Evolutionary conservation across 2,329 filamentous ascomycete genomes (phyloP).

Genomic region (Coniosporium tulheliwenetii): DNA sequence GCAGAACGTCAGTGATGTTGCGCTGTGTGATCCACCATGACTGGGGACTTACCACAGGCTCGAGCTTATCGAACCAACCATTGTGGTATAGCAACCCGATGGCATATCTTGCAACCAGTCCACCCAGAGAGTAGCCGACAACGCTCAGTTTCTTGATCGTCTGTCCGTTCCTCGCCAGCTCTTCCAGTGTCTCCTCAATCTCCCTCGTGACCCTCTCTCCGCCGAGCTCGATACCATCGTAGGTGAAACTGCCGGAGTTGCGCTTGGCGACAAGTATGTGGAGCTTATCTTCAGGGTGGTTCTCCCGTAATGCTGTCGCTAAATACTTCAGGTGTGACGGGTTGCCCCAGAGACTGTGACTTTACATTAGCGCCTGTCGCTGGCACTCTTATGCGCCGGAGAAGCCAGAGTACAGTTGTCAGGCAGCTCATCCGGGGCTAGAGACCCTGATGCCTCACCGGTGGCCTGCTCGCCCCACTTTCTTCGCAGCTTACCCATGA

Average conservation of each 20-base stretch:
- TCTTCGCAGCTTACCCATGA: conserved; percentile 43
- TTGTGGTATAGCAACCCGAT: conserved; percentile 70
- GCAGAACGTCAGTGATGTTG: neutral
- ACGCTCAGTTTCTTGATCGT: conserved; percentile 71
- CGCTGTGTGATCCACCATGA: neutral
- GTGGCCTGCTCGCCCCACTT: neutral
- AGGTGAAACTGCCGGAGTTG: conserved; percentile 56
- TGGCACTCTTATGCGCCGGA: neutral
- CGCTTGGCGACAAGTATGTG: conserved; percentile 57
- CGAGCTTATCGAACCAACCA: conserved; percentile 61
- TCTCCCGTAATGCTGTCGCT: conserved; percentile 46
- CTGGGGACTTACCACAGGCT: conserved; percentile 48
- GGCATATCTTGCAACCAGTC: conserved; percentile 72
- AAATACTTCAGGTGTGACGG: conserved; percentile 57
- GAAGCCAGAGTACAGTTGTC: neutral
- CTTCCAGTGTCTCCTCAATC: conserved; percentile 42
- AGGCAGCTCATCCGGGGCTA: too few relatives aligned
- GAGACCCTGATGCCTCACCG: neutral
- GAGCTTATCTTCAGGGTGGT: conserved; percentile 45
- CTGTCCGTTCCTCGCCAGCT: conserved; percentile 44
- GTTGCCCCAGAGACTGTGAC: conserved; percentile 58
- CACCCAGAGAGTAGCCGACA: conserved; percentile 79
- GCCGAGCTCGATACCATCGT: conserved; percentile 53
- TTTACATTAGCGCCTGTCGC: conserved; percentile 4
- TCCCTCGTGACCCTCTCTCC: conserved; percentile 50